A percentile compares a stretch with the other conserved stretches of the same genome.
These are phyloP conservation scores for Saccharomycopsis sp. DNA, from an alignment of 805 yeast species.

Conservation along the genomic window DNA sequence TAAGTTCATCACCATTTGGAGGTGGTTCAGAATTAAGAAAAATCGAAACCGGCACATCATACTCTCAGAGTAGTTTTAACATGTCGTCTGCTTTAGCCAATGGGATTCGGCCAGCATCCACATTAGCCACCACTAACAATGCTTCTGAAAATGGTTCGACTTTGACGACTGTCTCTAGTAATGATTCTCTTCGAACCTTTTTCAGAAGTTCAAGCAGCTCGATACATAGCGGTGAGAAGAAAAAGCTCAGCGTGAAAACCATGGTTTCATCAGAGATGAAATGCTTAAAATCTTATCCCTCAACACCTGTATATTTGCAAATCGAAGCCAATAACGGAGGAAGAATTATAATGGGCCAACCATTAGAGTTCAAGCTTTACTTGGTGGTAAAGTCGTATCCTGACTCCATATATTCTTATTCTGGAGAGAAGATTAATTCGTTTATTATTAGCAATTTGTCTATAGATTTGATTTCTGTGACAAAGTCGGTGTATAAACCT, in stretches of 20 bases:
- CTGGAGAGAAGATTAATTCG: slow-evolving; percentile 6
- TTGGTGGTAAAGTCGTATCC: neutral
- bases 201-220: neutral
- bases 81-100: neutral
- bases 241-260: neutral
- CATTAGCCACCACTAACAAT: neutral
- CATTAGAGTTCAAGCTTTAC: slow-evolving; percentile 16
- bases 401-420: neutral
- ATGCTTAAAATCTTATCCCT: slow-evolving; percentile 3
- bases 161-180: neutral
- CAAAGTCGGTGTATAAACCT: slow-evolving; percentile 4
- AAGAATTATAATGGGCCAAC: slow-evolving; percentile 27
- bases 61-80: neutral
- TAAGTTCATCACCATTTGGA: neutral
- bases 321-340: slow-evolving; percentile 2
- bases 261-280: neutral
- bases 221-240: neutral
- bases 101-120: neutral
- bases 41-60: neutral
- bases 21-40: neutral
- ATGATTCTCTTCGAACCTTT: neutral
- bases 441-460: neutral
- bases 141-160: neutral
- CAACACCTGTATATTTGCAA: slow-evolving; percentile 3
- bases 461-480: neutral